phyloP scores from a whole-genome alignment of 2,329 filamentous ascomycete genomes.

The Colletotrichum sp. region DNA sequence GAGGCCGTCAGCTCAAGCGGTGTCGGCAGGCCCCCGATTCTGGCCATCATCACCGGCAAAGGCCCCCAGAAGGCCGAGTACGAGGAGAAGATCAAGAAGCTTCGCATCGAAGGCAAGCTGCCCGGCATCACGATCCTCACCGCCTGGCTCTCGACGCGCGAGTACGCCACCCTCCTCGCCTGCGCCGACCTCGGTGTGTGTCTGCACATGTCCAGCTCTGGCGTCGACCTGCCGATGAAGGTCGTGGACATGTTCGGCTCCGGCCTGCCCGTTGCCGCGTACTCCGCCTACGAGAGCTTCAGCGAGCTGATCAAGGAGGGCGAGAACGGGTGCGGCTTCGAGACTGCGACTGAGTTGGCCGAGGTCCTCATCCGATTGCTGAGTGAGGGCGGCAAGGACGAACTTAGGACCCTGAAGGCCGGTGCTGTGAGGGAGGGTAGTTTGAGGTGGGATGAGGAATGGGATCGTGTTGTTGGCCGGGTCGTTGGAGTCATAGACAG shows the following conservation, averaged over 20 bases:
- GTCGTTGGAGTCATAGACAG: slow-evolving; percentile 61
- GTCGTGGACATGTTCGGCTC: slow-evolving; percentile 99
- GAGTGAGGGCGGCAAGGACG: slow-evolving; percentile 46
- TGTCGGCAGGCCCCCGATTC: slow-evolving; percentile 50
- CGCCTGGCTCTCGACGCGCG: slow-evolving; percentile 81
- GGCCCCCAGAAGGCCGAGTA: slow-evolving; percentile 85
- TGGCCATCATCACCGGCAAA: slow-evolving; percentile 93
- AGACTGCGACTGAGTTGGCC: slow-evolving; percentile 69
- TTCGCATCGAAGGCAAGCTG: slow-evolving; percentile 68
- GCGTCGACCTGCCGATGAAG: slow-evolving; percentile 98
- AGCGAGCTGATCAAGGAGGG: slow-evolving; percentile 88
- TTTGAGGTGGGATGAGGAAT: slow-evolving; percentile 89
- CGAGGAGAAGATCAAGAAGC: slow-evolving; percentile 64
- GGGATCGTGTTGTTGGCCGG: slow-evolving; percentile 81
- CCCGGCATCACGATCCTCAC: slow-evolving; percentile 75
- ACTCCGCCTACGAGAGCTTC: slow-evolving; percentile 86
- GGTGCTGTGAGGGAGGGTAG: slow-evolving; percentile 78
- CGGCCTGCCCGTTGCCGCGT: slow-evolving; percentile 88
- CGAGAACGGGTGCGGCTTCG: slow-evolving; percentile 85
- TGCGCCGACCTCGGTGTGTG: slow-evolving; percentile 90
- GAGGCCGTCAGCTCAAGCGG: slow-evolving; percentile 41
- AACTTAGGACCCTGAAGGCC: slow-evolving; percentile 65
- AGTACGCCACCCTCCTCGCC: slow-evolving; percentile 85
- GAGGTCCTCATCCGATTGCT: slow-evolving; percentile 71
- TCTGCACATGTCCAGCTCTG: slow-evolving; percentile 90